A percentile compares a stretch with the other conserved stretches of the same genome.
These are phyloP conservation scores for Mortierella sp. DNA, from an alignment of 371 early-diverging fungal species.

Conservation along the genomic window DNA sequence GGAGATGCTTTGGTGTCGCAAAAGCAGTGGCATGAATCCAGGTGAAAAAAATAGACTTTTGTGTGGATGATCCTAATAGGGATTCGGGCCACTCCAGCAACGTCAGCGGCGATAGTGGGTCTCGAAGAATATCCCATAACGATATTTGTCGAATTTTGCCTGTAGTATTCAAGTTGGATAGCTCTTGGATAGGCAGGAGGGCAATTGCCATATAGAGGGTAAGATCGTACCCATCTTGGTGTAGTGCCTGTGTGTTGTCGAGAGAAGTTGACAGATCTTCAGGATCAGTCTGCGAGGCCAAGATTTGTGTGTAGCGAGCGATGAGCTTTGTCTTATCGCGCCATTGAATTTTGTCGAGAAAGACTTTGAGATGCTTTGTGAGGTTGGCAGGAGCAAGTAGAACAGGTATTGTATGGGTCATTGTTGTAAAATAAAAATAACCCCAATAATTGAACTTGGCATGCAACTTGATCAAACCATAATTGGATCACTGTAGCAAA, in stretches of 20 bases:
- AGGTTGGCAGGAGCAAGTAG: slow-evolving; percentile 39
- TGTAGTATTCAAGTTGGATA: background rate
- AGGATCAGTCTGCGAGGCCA: background rate
- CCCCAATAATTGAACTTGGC: background rate
- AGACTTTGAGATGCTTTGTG: slow-evolving; percentile 48
- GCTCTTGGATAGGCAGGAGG: slow-evolving; percentile 21
- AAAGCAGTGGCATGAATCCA: slow-evolving; percentile 21
- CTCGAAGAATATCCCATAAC: slow-evolving; percentile 15
- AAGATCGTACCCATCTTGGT: slow-evolving; percentile 26
- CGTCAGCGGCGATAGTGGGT: slow-evolving; percentile 5
- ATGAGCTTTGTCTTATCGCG: slow-evolving; percentile 53
- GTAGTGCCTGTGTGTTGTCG: background rate
- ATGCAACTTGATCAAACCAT: background rate
- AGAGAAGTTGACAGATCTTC: background rate
- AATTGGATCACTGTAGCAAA: slow-evolving; percentile 20
- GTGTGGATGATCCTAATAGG: slow-evolving; percentile 15
- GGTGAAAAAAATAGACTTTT: slow-evolving; percentile 27
- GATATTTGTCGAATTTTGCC: background rate
- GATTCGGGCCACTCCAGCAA: slow-evolving; percentile 19
- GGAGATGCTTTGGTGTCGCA: slow-evolving; percentile 42
- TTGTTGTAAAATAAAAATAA: background rate
- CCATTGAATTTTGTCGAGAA: slow-evolving; percentile 40
- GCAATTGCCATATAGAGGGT: slow-evolving; percentile 42
- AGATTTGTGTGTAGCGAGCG: slow-evolving; percentile 37
- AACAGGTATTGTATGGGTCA: slow-evolving; percentile 27